Conservation (phyloP, 768 basidiomycete genomes). For the Fistulinella prunicolor region DNA sequence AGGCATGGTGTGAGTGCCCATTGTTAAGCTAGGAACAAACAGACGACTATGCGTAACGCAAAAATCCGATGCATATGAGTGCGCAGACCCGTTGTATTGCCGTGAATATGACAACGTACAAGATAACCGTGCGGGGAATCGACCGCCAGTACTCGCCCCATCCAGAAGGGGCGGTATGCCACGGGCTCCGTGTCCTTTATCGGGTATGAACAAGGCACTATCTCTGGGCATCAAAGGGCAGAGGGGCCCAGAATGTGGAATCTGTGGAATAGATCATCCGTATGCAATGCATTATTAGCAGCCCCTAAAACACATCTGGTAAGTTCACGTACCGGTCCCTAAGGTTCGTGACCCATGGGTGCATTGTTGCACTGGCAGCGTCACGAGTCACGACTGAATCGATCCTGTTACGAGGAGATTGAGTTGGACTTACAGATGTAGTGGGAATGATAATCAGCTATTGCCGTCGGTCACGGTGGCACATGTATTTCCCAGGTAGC, state of each 20-base stretch:
- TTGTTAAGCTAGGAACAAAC: constrained; percentile 55
- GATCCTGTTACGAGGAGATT: too few species aligned
- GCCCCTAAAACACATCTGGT: neutral
- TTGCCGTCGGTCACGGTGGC: too few species aligned
- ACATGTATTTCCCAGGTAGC: too few species aligned
- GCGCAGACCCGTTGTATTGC: too few species aligned
- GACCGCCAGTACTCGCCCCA: constrained; percentile 67
- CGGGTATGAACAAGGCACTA: constrained; percentile 40
- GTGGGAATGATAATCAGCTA: too few species aligned
- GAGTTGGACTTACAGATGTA: too few species aligned
- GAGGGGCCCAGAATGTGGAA: constrained; percentile 52
- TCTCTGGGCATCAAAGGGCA: constrained; percentile 50
- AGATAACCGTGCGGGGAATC: too few species aligned
- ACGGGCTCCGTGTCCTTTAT: constrained; percentile 52
- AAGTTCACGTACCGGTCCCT: constrained; percentile 22
- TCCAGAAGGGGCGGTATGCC: constrained; percentile 64
- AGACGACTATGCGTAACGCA: neutral
- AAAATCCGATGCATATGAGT: too few species aligned
- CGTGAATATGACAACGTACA: neutral
- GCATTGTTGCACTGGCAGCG: too few species aligned
- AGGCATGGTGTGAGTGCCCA: constrained; percentile 68
- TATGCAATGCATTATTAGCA: neutral
- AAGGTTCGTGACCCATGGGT: neutral
- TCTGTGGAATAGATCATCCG: neutral
- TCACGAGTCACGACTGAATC: too few species aligned